phyloP scores from a whole-genome alignment of 1,284 basidiomycete species.

The Phellinidium pouzarii region DNA sequence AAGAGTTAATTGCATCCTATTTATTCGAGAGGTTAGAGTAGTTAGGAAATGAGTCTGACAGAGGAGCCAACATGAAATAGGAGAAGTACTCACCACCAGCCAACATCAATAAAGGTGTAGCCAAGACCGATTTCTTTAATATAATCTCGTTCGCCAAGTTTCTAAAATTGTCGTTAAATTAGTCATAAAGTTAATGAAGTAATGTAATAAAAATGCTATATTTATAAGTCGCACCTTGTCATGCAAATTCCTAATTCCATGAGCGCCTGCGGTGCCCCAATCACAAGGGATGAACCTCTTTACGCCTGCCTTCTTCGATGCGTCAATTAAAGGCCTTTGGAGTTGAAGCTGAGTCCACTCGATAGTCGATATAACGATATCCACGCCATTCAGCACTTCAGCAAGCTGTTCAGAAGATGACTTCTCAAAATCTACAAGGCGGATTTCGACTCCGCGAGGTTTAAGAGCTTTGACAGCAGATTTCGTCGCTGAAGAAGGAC shows the following conservation, averaged over 20 bases:
- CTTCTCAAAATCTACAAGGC: slow-evolving; percentile 6
- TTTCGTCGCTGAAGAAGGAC: slow-evolving; percentile 12
- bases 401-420: slow-evolving; percentile 2
- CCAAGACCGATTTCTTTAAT: slow-evolving; percentile 12
- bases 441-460: slow-evolving; percentile 12
- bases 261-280: slow-evolving; percentile 13
- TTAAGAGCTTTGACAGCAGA: background rate
- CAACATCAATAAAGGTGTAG: slow-evolving; percentile 20
- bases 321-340: slow-evolving; percentile 13
- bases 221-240: slow-evolving; percentile 5
- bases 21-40: background rate
- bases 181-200: background rate
- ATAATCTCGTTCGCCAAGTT: slow-evolving; percentile 10
- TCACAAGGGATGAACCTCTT: slow-evolving; percentile 18
- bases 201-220: background rate
- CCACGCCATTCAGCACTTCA: slow-evolving; percentile 1
- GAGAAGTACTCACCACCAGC: slow-evolving; percentile 15
- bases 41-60: background rate
- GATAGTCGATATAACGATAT: slow-evolving; percentile 12
- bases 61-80: background rate
- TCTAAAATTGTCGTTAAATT: slow-evolving; percentile 16
- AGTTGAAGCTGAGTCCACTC: background rate
- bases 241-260: slow-evolving; percentile 2
- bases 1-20: slow-evolving; percentile 7
- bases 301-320: slow-evolving; percentile 16